A percentile compares a stretch with the other conserved stretches of the same genome.
Evolutionary conservation across 352 stramenopile genomes (phyloP).

Genomic region (Globisporangium lucens): DNA sequence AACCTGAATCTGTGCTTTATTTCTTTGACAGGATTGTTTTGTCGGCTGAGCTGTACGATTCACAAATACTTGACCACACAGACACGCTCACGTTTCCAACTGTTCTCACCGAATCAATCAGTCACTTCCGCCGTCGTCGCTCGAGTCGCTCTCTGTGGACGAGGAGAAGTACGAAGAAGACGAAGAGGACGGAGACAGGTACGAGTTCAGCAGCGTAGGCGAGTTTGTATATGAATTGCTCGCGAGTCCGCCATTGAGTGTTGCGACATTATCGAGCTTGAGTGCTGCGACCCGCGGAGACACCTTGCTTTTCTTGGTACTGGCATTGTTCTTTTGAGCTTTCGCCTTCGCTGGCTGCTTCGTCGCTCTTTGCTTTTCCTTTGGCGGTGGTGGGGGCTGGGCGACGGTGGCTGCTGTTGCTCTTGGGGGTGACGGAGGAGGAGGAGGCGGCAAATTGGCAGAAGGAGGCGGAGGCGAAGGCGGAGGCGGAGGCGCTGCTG

Average conservation of each 20-base stretch:
- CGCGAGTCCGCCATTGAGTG: not conserved
- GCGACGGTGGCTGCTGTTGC: not conserved
- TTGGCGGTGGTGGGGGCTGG: slow-evolving; percentile 19
- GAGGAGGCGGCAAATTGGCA: slow-evolving; percentile 19
- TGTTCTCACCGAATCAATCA: slow-evolving; percentile 16
- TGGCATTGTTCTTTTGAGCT: not conserved
- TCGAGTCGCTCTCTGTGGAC: slow-evolving; percentile 73
- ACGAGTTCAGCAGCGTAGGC: slow-evolving; percentile 49
- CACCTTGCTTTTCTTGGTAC: slow-evolving; percentile 13
- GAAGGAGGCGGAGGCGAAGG: slow-evolving; percentile 2
- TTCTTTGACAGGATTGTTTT: slow-evolving; percentile 4
- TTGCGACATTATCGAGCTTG: slow-evolving; percentile 11
- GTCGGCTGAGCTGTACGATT: not conserved
- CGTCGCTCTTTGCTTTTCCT: slow-evolving; percentile 16
- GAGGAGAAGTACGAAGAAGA: slow-evolving; percentile 83
- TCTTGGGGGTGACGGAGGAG: slow-evolving; percentile 15
- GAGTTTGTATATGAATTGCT: slow-evolving; percentile 29
- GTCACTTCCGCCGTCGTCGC: slow-evolving; percentile 37
- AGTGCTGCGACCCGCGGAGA: slow-evolving; percentile 14
- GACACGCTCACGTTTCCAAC: not conserved
- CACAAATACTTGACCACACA: slow-evolving; percentile 4
- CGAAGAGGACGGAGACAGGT: slow-evolving; percentile 62
- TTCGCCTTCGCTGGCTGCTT: slow-evolving; percentile 22
- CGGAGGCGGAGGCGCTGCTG: not conserved
- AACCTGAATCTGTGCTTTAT: slow-evolving; percentile 1